Percentiles rank a stretch among this genome's conserved stretches.
phyloP scores from a whole-genome alignment of 768 basidiomycete species.

The Lenzites betulinus region DNA sequence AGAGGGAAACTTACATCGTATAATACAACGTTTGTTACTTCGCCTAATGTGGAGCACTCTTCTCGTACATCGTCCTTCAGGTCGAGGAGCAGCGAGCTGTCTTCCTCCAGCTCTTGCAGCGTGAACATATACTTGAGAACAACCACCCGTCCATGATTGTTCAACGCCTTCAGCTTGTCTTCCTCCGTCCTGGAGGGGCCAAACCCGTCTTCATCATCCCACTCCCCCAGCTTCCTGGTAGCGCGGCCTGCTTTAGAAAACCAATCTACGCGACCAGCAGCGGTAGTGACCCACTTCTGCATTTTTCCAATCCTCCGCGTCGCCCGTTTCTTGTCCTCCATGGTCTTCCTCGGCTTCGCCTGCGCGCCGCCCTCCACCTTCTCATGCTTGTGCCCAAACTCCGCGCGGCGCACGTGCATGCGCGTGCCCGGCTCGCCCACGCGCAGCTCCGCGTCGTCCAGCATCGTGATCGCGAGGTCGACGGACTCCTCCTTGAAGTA shows the following conservation, averaged over 20 bases:
- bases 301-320: conserved; percentile 80
- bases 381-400: conserved; percentile 71
- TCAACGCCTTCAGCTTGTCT: conserved; percentile 46
- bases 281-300: conserved; percentile 63
- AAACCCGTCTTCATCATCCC: conserved; percentile 94
- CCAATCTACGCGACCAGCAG: too few relatives aligned
- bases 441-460: conserved; percentile 91
- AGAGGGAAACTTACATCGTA: conserved; percentile 75
- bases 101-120: conserved; percentile 80
- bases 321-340: conserved; percentile 76
- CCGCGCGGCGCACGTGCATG: conserved; percentile 76
- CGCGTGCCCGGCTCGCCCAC: conserved; percentile 73
- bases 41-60: conserved; percentile 86
- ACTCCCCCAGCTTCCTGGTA: conserved; percentile 84
- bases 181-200: conserved; percentile 67
- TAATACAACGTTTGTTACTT: conserved; percentile 93
- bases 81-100: conserved; percentile 83
- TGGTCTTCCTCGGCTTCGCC: conserved; percentile 52
- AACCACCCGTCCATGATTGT: conserved; percentile 75
- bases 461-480: conserved; percentile 72
- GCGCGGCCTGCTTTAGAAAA: too few relatives aligned
- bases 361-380: conserved; percentile 36
- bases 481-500: conserved; percentile 99
- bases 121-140: conserved; percentile 97
- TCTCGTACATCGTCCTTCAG: conserved; percentile 96